These are phyloP conservation scores for Oenanthe sinensis DNA, from an alignment of 129 eudicot species.

Conservation along the genomic window DNA sequence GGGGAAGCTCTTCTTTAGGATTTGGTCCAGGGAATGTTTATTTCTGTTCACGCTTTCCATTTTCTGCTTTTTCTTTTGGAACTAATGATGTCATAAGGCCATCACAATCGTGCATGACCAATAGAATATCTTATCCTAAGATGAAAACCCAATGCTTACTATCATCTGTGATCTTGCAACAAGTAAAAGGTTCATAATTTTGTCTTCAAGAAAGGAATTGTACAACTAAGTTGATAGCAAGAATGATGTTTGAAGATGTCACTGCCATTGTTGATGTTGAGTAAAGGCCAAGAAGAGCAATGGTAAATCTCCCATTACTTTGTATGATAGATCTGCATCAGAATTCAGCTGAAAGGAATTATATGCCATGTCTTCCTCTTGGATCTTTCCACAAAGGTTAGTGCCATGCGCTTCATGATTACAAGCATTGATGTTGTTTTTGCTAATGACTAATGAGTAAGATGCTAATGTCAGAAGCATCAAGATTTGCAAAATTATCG, in stretches of 20 bases:
- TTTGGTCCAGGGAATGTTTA: neutral
- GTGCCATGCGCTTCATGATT: neutral
- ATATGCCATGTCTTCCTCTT: neutral
- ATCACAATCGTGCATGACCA: neutral
- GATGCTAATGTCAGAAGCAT: neutral
- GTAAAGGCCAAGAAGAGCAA: neutral
- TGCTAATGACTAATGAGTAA: neutral
- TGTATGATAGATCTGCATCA: neutral
- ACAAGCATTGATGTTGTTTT: neutral
- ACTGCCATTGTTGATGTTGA: neutral
- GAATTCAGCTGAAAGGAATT: neutral
- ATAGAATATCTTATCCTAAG: neutral
- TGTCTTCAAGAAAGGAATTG: neutral
- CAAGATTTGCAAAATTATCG: neutral
- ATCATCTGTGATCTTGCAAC: neutral
- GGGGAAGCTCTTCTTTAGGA: neutral
- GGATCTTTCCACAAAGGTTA: slow-evolving; percentile 1
- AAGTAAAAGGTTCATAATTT: neutral
- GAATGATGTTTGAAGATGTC: neutral
- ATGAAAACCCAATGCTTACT: neutral
- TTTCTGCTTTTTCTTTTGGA: neutral
- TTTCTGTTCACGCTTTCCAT: neutral
- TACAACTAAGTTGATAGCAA: neutral
- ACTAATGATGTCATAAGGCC: neutral
- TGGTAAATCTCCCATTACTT: neutral